These are phyloP conservation scores for slime mould (Dictyostelium discoideum) DNA, from an alignment of 78 protist species.

Conservation along the genomic window dicty_2.7 NC_007090.3:3049501-3050000, in stretches of 20 bases:
- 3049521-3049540: too few species aligned
- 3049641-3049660: not conserved
- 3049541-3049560: too few species aligned
- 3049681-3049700: not conserved
- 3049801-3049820: constrained; percentile 67
- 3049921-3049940: constrained; percentile 93
- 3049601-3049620: not conserved
- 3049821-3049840: constrained; percentile 64
- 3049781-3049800: not conserved
- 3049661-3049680: not conserved
- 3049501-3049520: too few species aligned
- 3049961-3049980: constrained; percentile 91
- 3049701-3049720: not conserved
- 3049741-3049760: not conserved
- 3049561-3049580: not conserved
- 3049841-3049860: constrained; percentile 56
- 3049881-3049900: not conserved
- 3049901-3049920: not conserved
- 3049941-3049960: constrained; percentile 94
- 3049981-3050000: not conserved
- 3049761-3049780: not conserved
- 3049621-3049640: not conserved
- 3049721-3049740: not conserved
- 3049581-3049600: not conserved
- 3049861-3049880: too few species aligned